These are phyloP conservation scores for Penstemon newberryi DNA, from an alignment of 257 asterid species.

Conservation along the genomic window DNA sequence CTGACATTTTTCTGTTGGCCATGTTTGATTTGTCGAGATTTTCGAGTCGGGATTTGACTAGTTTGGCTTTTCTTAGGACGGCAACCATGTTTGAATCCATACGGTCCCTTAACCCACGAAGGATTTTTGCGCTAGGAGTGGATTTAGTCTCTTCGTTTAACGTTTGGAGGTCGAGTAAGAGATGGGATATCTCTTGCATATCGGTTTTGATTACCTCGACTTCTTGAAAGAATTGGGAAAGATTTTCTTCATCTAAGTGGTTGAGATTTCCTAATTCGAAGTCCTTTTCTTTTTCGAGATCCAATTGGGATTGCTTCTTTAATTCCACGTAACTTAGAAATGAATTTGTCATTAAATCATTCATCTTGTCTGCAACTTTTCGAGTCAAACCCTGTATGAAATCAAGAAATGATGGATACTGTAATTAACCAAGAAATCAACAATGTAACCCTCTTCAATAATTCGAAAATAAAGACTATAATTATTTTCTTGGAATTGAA, in stretches of 20 bases:
- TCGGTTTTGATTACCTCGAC: conserved; percentile 50
- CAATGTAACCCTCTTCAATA: neutral
- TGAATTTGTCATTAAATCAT: conserved; percentile 84
- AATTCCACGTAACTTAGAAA: conserved; percentile 69
- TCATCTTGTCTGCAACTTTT: conserved; percentile 46
- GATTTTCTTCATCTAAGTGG: conserved; percentile 44
- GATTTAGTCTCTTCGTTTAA: conserved; percentile 64
- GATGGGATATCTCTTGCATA: conserved; percentile 63
- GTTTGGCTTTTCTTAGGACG: conserved; percentile 66
- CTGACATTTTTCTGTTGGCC: conserved; percentile 41
- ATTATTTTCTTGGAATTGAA: neutral
- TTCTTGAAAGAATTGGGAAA: conserved; percentile 61
- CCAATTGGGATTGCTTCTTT: conserved; percentile 67
- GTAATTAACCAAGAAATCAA: neutral
- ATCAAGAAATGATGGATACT: conserved; percentile 11
- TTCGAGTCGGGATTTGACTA: conserved; percentile 56
- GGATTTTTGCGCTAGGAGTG: conserved; percentile 66
- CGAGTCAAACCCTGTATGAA: conserved; percentile 25
- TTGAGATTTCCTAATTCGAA: conserved; percentile 53
- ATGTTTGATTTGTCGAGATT: conserved; percentile 58
- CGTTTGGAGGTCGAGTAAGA: conserved; percentile 62
- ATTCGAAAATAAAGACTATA: neutral
- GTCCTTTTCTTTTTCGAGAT: conserved; percentile 51
- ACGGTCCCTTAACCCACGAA: conserved; percentile 68
- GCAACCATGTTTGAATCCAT: conserved; percentile 80